A percentile compares a stretch with the other conserved stretches of the same genome.
These are phyloP conservation scores for Auriscalpium vulgare DNA, from an alignment of 768 basidiomycete genomes.

Conservation along the genomic window DNA sequence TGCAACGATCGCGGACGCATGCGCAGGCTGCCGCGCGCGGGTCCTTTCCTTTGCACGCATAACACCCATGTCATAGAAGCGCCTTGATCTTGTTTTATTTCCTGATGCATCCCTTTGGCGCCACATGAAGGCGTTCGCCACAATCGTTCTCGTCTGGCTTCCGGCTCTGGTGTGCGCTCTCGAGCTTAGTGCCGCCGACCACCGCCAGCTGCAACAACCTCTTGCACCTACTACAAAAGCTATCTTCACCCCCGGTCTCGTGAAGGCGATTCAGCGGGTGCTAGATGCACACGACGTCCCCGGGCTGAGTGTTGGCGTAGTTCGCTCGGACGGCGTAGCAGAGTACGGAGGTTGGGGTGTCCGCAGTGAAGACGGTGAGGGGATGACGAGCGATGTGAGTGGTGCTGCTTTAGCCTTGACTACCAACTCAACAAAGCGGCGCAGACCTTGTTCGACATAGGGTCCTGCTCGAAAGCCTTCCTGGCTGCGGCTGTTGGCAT, in stretches of 20 bases:
- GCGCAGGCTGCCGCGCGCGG: too few species aligned
- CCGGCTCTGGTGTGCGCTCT: too few species aligned
- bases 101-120: too few species aligned
- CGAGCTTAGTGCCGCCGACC: too few species aligned
- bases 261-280: not conserved
- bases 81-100: too few species aligned
- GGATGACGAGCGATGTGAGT: slow-evolving; percentile 10
- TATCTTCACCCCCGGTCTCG: slow-evolving; percentile 4
- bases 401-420: too few species aligned
- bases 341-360: slow-evolving; percentile 10
- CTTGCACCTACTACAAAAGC: not conserved
- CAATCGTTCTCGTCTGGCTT: too few species aligned
- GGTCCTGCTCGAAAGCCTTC: slow-evolving; percentile 8
- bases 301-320: slow-evolving; percentile 6
- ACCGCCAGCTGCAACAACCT: not conserved
- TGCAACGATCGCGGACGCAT: too few species aligned
- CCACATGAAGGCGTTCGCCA: too few species aligned
- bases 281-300: not conserved
- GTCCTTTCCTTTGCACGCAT: too few species aligned
- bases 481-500: slow-evolving; percentile 2
- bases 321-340: not conserved
- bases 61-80: too few species aligned
- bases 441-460: slow-evolving; percentile 6
- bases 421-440: not conserved
- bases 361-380: slow-evolving; percentile 5